Evolutionary conservation across 192 early-diverging fungal genomes (phyloP).

Genomic region (Backusella morwellensis): DNA sequence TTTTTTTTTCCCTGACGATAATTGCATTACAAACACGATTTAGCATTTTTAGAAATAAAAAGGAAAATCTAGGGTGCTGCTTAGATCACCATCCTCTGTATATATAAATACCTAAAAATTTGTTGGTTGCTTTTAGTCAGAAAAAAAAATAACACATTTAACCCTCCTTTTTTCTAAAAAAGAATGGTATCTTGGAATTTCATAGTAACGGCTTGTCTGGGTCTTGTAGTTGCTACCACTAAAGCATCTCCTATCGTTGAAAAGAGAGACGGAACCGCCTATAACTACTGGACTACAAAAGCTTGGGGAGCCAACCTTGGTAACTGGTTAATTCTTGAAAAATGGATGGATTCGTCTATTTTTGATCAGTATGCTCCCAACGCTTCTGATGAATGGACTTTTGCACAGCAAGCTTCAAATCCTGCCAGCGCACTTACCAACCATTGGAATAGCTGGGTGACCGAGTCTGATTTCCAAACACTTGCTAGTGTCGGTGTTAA

Average conservation of each 20-base stretch:
- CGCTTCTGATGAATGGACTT: slow-evolving; percentile 58
- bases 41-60: background rate
- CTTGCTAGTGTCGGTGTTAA: slow-evolving; percentile 48
- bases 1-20: background rate
- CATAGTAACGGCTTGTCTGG: background rate
- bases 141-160: background rate
- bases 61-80: background rate
- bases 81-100: background rate
- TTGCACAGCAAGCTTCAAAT: slow-evolving; percentile 45
- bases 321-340: slow-evolving; percentile 58
- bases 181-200: background rate
- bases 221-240: background rate
- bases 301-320: slow-evolving; percentile 59
- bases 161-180: background rate
- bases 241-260: slow-evolving; percentile 3
- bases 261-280: slow-evolving; percentile 21
- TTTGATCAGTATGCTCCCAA: slow-evolving; percentile 37
- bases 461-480: slow-evolving; percentile 46
- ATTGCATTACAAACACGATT: slow-evolving; percentile 1
- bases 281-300: slow-evolving; percentile 28
- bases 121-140: background rate
- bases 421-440: slow-evolving; percentile 28
- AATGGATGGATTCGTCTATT: slow-evolving; percentile 52
- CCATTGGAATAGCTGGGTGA: slow-evolving; percentile 61
- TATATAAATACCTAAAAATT: background rate